Conservation (phyloP, 2,329 filamentous ascomycete genomes). For the Aureobasidium sp. region DNA sequence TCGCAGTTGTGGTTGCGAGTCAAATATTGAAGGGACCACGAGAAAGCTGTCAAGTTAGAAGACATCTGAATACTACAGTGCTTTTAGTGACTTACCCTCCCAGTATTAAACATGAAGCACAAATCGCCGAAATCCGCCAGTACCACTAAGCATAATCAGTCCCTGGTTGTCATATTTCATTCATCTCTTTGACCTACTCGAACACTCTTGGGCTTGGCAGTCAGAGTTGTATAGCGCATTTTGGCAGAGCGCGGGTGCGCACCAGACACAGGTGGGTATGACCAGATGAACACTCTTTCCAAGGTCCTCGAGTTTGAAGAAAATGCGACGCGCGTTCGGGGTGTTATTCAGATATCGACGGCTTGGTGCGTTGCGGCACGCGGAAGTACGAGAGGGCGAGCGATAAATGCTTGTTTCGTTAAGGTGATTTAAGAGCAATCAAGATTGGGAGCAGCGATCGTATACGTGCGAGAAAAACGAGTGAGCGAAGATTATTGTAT, state of each 20-base stretch:
- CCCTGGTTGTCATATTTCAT: not conserved
- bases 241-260: not conserved
- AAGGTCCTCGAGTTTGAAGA: not conserved
- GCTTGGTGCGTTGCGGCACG: not conserved
- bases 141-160: slow-evolving; percentile 35
- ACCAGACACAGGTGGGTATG: not conserved
- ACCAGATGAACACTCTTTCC: not conserved
- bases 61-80: not conserved
- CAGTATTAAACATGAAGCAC: slow-evolving; percentile 42
- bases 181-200: slow-evolving; percentile 1
- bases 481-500: not conserved
- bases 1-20: slow-evolving; percentile 29
- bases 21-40: slow-evolving; percentile 43
- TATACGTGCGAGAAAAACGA: not conserved
- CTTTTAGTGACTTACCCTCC: slow-evolving; percentile 34
- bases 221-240: slow-evolving; percentile 12
- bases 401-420: not conserved
- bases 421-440: not conserved
- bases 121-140: slow-evolving; percentile 40
- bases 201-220: not conserved
- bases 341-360: not conserved
- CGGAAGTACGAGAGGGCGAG: not conserved
- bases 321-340: not conserved
- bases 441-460: not conserved
- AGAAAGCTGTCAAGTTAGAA: slow-evolving; percentile 36